Percentiles rank a stretch among this genome's conserved stretches.
phyloP scores from a whole-genome alignment of 192 early-diverging fungal species.

The Coemansia sp. region DNA sequence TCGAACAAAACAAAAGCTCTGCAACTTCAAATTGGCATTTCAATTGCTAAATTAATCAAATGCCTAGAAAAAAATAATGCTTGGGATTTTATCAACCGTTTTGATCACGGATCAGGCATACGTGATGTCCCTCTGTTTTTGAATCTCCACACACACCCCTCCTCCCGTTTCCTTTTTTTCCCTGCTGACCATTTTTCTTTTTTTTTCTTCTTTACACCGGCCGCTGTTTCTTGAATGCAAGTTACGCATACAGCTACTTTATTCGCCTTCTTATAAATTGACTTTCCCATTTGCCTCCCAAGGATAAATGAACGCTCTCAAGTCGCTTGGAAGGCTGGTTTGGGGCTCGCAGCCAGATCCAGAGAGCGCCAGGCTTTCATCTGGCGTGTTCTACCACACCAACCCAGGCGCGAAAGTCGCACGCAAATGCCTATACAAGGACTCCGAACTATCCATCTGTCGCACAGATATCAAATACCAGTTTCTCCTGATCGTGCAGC shows the following conservation, averaged over 20 bases:
- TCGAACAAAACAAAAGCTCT: not conserved
- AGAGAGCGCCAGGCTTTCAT: slow-evolving; percentile 62
- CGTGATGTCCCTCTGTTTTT: too few relatives aligned
- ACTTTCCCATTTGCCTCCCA: too few relatives aligned
- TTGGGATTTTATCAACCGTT: not conserved
- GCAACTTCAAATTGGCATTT: too few relatives aligned
- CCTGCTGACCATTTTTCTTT: not conserved
- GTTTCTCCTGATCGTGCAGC: slow-evolving; percentile 76
- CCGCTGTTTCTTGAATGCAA: not conserved
- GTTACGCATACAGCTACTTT: too few relatives aligned
- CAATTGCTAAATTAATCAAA: not conserved
- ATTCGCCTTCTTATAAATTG: too few relatives aligned
- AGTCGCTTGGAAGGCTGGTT: slow-evolving; percentile 67
- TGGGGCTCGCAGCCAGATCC: slow-evolving; percentile 62
- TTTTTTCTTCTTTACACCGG: not conserved
- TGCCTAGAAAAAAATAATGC: not conserved
- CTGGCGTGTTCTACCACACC: slow-evolving; percentile 68
- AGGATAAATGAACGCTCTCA: slow-evolving; percentile 64
- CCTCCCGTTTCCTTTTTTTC: not conserved
- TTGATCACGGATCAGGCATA: too few relatives aligned
- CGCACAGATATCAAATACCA: slow-evolving; percentile 65
- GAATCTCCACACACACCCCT: too few relatives aligned
- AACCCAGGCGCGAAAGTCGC: slow-evolving; percentile 48
- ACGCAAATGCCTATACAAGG: slow-evolving; percentile 64
- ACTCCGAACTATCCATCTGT: slow-evolving; percentile 68